phyloP scores from a whole-genome alignment of 2,329 filamentous ascomycete genomes.

The Blastomyces parvus region DNA sequence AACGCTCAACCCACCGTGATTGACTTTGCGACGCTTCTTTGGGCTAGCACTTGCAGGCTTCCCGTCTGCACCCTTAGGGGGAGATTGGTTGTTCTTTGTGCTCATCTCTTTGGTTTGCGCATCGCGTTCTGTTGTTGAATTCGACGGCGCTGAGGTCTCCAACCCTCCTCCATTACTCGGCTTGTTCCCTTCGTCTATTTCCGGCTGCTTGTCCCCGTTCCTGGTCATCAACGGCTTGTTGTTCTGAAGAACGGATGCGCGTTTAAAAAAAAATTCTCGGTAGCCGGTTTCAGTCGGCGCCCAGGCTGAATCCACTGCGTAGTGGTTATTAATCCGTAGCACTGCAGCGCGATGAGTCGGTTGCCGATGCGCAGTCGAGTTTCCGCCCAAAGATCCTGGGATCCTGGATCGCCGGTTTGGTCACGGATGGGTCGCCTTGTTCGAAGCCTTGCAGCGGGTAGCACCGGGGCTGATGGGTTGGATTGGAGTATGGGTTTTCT shows the following conservation, averaged over 20 bases:
- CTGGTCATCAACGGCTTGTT: conserved; percentile 14
- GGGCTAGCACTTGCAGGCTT: conserved; percentile 44
- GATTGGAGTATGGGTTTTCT: background rate
- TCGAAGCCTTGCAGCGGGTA: conserved; percentile 4
- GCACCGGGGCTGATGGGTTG: background rate
- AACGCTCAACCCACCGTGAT: conserved; percentile 58
- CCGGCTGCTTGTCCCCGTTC: conserved; percentile 13
- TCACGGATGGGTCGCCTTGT: background rate
- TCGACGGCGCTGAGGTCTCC: conserved; percentile 19
- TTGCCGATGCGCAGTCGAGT: conserved; percentile 5
- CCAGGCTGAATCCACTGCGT: background rate
- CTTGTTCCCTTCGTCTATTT: conserved; percentile 10
- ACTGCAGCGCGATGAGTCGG: conserved; percentile 2
- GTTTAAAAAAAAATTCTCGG: background rate
- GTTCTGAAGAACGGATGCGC: background rate
- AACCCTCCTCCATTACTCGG: conserved; percentile 24
- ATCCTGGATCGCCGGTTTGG: background rate
- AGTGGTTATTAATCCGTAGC: background rate
- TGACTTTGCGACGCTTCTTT: conserved; percentile 81
- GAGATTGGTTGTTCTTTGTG: conserved; percentile 23
- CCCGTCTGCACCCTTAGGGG: conserved; percentile 22
- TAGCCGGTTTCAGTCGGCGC: background rate
- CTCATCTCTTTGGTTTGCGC: conserved; percentile 23
- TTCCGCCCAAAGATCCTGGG: background rate
- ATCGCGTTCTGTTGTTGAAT: conserved; percentile 15